phyloP scores from a whole-genome alignment of 805 yeast species.

The Candida boleticola region DNA sequence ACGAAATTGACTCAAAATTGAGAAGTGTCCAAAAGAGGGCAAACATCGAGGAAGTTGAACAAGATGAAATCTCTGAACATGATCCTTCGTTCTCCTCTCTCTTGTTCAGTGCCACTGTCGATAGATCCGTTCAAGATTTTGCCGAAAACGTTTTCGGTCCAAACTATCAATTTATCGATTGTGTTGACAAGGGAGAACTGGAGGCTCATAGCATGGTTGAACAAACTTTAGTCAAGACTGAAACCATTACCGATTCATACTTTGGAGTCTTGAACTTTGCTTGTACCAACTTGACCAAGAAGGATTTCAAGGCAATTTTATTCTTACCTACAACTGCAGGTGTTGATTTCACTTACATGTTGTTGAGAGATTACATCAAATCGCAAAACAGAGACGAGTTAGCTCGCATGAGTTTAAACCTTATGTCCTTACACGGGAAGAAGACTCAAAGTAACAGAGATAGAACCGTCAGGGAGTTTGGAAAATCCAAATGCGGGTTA shows the following conservation, averaged over 20 bases:
- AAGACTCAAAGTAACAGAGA: constrained; percentile 69
- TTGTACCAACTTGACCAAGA: constrained; percentile 32
- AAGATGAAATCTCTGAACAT: constrained; percentile 12
- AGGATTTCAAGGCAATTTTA: constrained; percentile 71
- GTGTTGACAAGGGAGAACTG: constrained; percentile 72
- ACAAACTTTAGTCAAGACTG: constrained; percentile 60
- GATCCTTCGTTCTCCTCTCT: constrained; percentile 53
- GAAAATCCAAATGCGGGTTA: constrained; percentile 43
- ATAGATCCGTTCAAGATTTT: constrained; percentile 59
- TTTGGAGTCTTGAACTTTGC: constrained; percentile 56
- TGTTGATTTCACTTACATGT: constrained; percentile 53
- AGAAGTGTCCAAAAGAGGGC: constrained; percentile 35
- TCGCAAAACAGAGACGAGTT: constrained; percentile 16
- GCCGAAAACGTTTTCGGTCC: constrained; percentile 58
- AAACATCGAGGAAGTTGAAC: constrained; percentile 7
- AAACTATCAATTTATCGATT: constrained; percentile 62
- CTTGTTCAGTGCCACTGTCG: constrained; percentile 87
- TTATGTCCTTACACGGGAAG: constrained; percentile 61
- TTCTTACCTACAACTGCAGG: constrained; percentile 77
- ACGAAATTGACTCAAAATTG: constrained; percentile 52
- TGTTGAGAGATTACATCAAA: constrained; percentile 14
- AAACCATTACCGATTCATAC: constrained; percentile 55
- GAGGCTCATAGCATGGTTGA: constrained; percentile 72
- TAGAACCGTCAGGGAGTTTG: constrained; percentile 51
- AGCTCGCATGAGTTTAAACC: constrained; percentile 9